Evolutionary conservation across 164 flowering plant species (phyloP).

Genomic region (Euptelea pleiosperma): DNA sequence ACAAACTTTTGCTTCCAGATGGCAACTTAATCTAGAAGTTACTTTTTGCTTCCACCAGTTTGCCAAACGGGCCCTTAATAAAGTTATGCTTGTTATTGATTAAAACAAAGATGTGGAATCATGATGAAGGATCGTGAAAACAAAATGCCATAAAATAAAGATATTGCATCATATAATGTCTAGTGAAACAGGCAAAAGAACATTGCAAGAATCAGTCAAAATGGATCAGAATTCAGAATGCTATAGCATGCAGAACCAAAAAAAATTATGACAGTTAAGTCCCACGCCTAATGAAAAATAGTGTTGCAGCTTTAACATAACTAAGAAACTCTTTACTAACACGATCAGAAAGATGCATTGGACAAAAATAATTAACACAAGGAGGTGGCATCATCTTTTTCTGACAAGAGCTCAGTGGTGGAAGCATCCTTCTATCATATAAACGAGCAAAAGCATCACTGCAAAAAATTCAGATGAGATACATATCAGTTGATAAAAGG

Average conservation of each 20-base stretch:
- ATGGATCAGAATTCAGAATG: background rate
- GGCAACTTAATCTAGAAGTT: too few relatives aligned
- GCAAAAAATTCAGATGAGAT: constrained; percentile 24
- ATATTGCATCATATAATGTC: too few relatives aligned
- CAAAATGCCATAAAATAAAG: too few relatives aligned
- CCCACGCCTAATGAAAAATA: background rate
- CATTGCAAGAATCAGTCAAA: too few relatives aligned
- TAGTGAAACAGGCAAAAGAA: too few relatives aligned
- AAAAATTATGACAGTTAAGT: background rate
- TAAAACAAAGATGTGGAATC: too few relatives aligned
- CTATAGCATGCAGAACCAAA: background rate
- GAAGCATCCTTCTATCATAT: constrained; percentile 98
- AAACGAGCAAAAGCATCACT: constrained; percentile 98
- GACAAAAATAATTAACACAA: constrained; percentile 91
- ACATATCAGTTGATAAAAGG: constrained; percentile 7
- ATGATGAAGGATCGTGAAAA: too few relatives aligned
- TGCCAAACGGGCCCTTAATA: too few relatives aligned
- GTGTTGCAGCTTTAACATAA: background rate
- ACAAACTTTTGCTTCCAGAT: too few relatives aligned
- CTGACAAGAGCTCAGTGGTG: constrained; percentile 68
- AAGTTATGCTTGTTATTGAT: too few relatives aligned
- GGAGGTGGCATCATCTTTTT: constrained; percentile 76
- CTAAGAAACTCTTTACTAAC: constrained; percentile 43
- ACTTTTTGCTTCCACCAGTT: too few relatives aligned
- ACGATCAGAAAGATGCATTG: constrained; percentile 92